Evolutionary conservation across 1,139 yeast species (phyloP).

Genomic region (Taphrina populina): DNA sequence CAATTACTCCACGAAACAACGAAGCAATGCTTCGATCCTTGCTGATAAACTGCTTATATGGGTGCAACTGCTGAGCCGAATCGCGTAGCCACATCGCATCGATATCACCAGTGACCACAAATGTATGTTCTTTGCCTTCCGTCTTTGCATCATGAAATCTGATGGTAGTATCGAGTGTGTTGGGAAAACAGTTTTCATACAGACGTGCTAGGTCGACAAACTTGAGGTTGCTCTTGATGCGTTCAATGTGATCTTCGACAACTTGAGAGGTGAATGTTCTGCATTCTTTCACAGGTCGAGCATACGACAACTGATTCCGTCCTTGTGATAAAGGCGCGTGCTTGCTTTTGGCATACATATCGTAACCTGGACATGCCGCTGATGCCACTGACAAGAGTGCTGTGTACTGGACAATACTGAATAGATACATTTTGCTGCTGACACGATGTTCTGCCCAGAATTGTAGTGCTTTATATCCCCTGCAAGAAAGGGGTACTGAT

Average conservation of each 20-base stretch:
- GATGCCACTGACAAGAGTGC: too few relatives aligned
- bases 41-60: constrained; percentile 61
- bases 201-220: constrained; percentile 70
- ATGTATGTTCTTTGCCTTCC: constrained; percentile 51
- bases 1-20: constrained; percentile 72
- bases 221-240: constrained; percentile 53
- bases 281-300: constrained; percentile 71
- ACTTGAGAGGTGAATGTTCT: constrained; percentile 68
- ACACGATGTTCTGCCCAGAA: too few relatives aligned
- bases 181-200: constrained; percentile 81
- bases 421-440: too few relatives aligned
- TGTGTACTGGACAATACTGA: too few relatives aligned
- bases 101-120: constrained; percentile 71
- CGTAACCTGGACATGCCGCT: constrained; percentile 22
- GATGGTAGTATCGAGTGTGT: constrained; percentile 83
- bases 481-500: too few relatives aligned
- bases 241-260: constrained; percentile 61
- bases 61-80: constrained; percentile 77
- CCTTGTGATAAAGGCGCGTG: constrained; percentile 41
- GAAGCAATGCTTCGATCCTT: constrained; percentile 55
- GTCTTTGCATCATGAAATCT: constrained; percentile 59
- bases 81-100: constrained; percentile 91
- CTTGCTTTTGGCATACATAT: constrained; percentile 36
- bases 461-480: too few relatives aligned
- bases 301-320: constrained; percentile 57